phyloP scores from a whole-genome alignment of 345 rosid genomes.

The Hibiscus syriacus region DNA sequence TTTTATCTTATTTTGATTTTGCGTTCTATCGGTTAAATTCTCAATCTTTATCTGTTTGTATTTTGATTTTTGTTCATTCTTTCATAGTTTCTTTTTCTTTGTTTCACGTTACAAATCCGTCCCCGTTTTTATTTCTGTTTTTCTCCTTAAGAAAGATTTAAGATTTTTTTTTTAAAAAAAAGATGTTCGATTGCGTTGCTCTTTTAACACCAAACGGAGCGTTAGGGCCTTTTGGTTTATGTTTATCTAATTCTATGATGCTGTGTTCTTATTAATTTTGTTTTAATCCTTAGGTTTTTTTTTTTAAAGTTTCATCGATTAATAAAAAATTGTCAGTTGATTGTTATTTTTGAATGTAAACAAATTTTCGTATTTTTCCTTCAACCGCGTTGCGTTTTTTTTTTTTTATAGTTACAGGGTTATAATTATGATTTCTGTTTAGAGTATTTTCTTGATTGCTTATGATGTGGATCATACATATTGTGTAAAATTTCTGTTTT shows the following conservation, averaged over 20 bases:
- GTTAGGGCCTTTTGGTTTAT: neutral
- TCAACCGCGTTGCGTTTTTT: neutral
- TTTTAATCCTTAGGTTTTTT: neutral
- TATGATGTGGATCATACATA: neutral
- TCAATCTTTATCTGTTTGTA: neutral
- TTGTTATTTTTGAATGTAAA: neutral
- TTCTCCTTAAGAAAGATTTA: no score
- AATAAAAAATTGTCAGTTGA: neutral
- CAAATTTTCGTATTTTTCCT: neutral
- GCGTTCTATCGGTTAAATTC: neutral
- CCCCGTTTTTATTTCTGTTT: neutral
- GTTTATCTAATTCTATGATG: neutral
- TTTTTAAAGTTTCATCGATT: neutral
- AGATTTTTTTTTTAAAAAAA: neutral
- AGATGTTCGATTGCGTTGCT: neutral
- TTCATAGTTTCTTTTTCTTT: neutral
- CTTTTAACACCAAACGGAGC: neutral
- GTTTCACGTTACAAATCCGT: neutral
- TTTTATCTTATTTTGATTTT: neutral
- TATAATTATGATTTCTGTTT: neutral
- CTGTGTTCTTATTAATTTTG: neutral
- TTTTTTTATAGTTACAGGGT: neutral
- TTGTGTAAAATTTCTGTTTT: neutral
- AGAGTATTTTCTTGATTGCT: neutral
- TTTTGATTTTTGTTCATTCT: neutral